These are phyloP conservation scores for Nicotiana attenuata DNA, from an alignment of 257 asterid species.

Conservation along the genomic window DNA sequence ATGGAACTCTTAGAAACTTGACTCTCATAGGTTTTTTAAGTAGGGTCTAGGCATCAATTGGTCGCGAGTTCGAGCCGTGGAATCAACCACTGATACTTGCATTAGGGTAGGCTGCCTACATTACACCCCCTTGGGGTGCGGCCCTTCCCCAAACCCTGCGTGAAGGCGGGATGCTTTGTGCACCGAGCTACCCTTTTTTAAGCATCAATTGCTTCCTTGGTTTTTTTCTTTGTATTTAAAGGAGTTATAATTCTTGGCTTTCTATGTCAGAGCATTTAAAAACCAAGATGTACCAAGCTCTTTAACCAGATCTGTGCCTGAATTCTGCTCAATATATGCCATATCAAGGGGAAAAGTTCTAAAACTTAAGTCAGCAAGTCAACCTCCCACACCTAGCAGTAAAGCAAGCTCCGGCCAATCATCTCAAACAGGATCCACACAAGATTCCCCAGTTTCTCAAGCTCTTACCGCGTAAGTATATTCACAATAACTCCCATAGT, in stretches of 20 bases:
- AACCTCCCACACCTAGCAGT: conserved; percentile 33
- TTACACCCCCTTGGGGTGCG: too few relatives aligned
- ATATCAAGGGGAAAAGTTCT: conserved; percentile 44
- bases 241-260: background rate
- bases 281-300: conserved; percentile 44
- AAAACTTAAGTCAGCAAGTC: conserved; percentile 41
- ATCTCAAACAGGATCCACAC: conserved; percentile 11
- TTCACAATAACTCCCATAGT: background rate
- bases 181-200: too few relatives aligned
- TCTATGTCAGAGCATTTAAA: conserved; percentile 61
- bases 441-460: conserved; percentile 14
- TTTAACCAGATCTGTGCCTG: conserved; percentile 52
- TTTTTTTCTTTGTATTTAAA: background rate
- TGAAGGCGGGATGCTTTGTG: too few relatives aligned
- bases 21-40: background rate
- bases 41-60: background rate
- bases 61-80: too few relatives aligned
- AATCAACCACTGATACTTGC: too few relatives aligned
- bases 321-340: conserved; percentile 55
- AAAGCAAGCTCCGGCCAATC: conserved; percentile 22
- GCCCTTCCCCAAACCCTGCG: too few relatives aligned
- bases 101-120: too few relatives aligned
- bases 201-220: background rate
- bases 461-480: conserved; percentile 34
- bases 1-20: background rate